Evolutionary conservation across 2,329 filamentous ascomycete species (phyloP), one percentile per base, ranked within the genome.

Genomic region (Aspergillus sp.): DNA sequence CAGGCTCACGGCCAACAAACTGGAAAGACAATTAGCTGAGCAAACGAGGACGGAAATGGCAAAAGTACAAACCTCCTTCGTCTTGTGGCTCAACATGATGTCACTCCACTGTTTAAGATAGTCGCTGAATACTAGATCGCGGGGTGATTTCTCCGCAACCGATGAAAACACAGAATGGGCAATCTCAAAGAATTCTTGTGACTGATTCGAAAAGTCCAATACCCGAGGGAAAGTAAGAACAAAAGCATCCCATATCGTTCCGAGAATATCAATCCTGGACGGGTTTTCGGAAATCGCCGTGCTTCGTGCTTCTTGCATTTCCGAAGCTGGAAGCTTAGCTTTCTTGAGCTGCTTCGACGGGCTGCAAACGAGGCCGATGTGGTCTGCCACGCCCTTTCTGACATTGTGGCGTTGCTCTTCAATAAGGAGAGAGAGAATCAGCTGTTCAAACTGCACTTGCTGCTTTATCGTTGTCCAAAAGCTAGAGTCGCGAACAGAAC

Each of bases 131-230:
- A 79, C 70, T 23, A 78, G 59, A 57, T 77, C 75, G 19, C 68
- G 67, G 7, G 77, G 72, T 7, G 77, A 76, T 28, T 71, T 73
- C 47, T 78, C 77, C 25, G 76, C 73, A 23, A 82, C 75, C 13
- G 76, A 77, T 47, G 75, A 73, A 58, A 84, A 79, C 30, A 82
- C 73, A 25, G 73, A 68, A 22, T 79, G 68, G 48, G 79, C 72
- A 45, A 80, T 75, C 51, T 81, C 77, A 59, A 82, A 83, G 56
- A 82, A 78, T 63, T 84, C 79, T 57, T 79, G 75, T 23, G 78
- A 80, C 22, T 76, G 74, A 17, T 71, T 60, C 47, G 76, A 73
- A 63, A 76, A 74, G 8, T 73, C 63, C 17, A 74, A 69, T n/a
- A 77, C 76, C 19, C 72, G 69, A 2, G 78, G 76, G 45, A 84